These are phyloP conservation scores for Adansonia digitata DNA, from an alignment of 345 rosid species.

Conservation along the genomic window DNA sequence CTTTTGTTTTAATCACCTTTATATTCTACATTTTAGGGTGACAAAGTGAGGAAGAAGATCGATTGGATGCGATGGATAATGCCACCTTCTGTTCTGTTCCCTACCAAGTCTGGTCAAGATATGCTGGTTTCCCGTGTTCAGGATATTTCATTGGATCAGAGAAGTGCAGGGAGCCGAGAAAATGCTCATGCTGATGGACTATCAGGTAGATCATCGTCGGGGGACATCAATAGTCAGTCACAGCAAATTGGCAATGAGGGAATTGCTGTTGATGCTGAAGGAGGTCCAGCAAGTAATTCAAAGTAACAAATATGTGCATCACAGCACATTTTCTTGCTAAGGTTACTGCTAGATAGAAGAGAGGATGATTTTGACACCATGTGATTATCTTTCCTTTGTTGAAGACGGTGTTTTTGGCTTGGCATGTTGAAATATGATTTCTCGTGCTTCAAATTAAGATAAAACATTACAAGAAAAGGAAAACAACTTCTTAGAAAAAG, in stretches of 20 bases:
- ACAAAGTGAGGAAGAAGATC: constrained; percentile 53
- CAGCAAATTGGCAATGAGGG: not conserved
- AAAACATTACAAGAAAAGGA: not conserved
- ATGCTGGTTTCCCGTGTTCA: constrained; percentile 22
- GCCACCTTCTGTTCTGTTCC: constrained; percentile 31
- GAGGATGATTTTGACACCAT: not conserved
- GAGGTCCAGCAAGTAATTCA: not conserved
- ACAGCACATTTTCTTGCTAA: not conserved
- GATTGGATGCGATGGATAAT: constrained; percentile 65
- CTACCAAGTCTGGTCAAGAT: constrained; percentile 25
- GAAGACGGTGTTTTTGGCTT: not conserved
- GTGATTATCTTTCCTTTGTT: not conserved
- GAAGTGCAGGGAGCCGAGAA: not conserved
- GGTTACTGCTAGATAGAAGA: not conserved
- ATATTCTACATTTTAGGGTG: constrained; percentile 48
- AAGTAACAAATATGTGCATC: constrained; percentile 6
- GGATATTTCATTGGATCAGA: constrained; percentile 33
- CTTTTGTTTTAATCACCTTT: not conserved
- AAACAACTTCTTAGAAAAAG: not conserved
- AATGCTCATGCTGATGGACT: not conserved
- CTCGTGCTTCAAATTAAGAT: not conserved
- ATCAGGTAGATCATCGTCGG: constrained; percentile 35
- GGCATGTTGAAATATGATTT: not conserved
- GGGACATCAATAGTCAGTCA: constrained; percentile 9
- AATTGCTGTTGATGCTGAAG: not conserved